Base-by-base conservation (phyloP, 192 early-diverging fungal species). In the Podochytrium sp. region DNA sequence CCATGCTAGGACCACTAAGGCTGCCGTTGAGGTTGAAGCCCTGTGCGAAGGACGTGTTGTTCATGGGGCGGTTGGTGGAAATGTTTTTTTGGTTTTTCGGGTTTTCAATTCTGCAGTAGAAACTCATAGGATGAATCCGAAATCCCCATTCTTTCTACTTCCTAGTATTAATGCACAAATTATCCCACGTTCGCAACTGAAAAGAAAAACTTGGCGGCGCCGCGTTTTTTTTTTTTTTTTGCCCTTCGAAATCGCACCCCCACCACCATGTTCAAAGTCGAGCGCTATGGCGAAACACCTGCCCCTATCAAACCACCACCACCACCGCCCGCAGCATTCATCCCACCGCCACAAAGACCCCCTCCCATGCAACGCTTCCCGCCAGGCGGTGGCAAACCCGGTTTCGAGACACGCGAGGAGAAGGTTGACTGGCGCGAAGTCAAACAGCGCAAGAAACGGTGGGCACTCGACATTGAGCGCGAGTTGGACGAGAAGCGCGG, bases 391-490 rank as follows among this genome's bases (percentile, higher is more conserved):
- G 0, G 60, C 29, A 29, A 62, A 35, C 29, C 7, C 63, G n/a
- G 23, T 6, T 6, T 10, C 23, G 41, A 23, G 37, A 62, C 60
- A 30, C 5, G 35, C 39, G 27, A 12, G 10, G 39, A 12, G 32
- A 65, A 49, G 29, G 27, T 29, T 5, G 47, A 51, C 58, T 74
- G 72, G 72, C 58, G 72, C 14, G 61, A 64, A 25, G 10, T 65
- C 16, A 74, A 74, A 39, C 14, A 16, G 5, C 5, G n/a, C 6
- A 74, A 74, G 50, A 74, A 63, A 35, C 25, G 39, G 25, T 74
- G 72, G 72, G 72, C 60, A 18, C n/a, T 39, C 4, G 72, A 74
- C 2, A 27, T 74, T 32, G 72, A 74, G 61, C 40, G 51, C 32
- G 29, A 74, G 61, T 20, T 43, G 23, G 72, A 63, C 29, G 61